Evolutionary conservation across 345 rosid species (phyloP).

Genomic region (Salix suchowensis): DNA sequence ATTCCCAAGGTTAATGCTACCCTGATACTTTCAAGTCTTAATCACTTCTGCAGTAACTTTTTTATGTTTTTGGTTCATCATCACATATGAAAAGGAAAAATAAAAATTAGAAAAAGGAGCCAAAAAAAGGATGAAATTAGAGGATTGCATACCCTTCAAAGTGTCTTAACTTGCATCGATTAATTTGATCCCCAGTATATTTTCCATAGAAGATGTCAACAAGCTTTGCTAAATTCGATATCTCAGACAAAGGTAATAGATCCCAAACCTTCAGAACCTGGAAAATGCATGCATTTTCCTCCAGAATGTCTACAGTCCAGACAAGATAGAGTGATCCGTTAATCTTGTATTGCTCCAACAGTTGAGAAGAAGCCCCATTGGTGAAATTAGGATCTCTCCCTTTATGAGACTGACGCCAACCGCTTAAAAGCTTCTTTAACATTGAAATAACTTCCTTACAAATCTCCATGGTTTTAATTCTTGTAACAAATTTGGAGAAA

Average conservation of each 20-base stretch:
- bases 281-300: slow-evolving; percentile 18
- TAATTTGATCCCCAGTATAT: slow-evolving; percentile 32
- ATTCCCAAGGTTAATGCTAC: too few species aligned
- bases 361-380: slow-evolving; percentile 21
- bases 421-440: slow-evolving; percentile 33
- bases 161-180: neutral
- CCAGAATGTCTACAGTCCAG: slow-evolving; percentile 36
- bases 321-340: slow-evolving; percentile 11
- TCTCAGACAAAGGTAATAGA: neutral
- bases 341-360: slow-evolving; percentile 34
- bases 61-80: too few species aligned
- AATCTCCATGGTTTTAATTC: slow-evolving; percentile 13
- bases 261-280: slow-evolving; percentile 2
- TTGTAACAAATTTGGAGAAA: slow-evolving; percentile 39
- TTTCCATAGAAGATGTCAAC: slow-evolving; percentile 33
- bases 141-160: slow-evolving; percentile 37
- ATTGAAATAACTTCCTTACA: slow-evolving; percentile 22
- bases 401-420: slow-evolving; percentile 35
- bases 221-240: neutral
- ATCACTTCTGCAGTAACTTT: too few species aligned
- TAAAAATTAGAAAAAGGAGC: neutral
- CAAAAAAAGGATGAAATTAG: too few species aligned
- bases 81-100: neutral
- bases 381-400: slow-evolving; percentile 18
- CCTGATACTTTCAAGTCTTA: neutral